Percentiles rank a stretch among this genome's conserved stretches.
Evolutionary conservation across 192 early-diverging fungal species (phyloP).

Genomic region (Umbelopsis sp.): DNA sequence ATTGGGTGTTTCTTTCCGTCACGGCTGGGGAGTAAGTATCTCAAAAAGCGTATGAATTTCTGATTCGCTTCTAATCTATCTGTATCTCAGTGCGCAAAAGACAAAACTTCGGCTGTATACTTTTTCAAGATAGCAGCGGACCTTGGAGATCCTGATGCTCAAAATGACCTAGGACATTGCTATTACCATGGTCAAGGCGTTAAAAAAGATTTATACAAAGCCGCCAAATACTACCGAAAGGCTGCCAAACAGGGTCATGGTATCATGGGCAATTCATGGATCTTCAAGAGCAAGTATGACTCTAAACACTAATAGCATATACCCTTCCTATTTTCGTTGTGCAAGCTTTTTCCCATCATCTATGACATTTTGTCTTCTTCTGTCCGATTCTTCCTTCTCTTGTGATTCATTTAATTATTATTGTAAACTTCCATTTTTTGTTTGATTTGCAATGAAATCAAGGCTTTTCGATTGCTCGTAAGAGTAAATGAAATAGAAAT

Average conservation of each 20-base stretch:
- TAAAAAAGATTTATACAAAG: slow-evolving; percentile 70
- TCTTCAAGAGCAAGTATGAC: slow-evolving; percentile 82
- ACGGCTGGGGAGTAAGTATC: slow-evolving; percentile 75
- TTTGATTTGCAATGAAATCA: no score
- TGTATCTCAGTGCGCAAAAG: slow-evolving; percentile 47
- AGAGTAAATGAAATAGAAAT: no score
- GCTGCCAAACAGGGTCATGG: slow-evolving; percentile 73
- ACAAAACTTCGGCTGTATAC: slow-evolving; percentile 73
- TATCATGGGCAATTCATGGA: slow-evolving; percentile 84
- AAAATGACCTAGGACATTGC: slow-evolving; percentile 71
- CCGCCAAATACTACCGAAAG: slow-evolving; percentile 79
- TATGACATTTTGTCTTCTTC: neutral
- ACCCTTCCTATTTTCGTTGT: slow-evolving; percentile 11
- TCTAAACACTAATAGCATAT: slow-evolving; percentile 21
- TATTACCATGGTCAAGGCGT: slow-evolving; percentile 77
- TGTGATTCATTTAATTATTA: neutral
- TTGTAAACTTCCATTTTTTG: no score
- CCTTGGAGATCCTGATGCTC: slow-evolving; percentile 76
- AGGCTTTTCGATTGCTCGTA: no score
- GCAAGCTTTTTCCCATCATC: neutral
- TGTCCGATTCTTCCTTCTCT: neutral
- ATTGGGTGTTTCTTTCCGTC: slow-evolving; percentile 76
- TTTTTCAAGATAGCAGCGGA: slow-evolving; percentile 85
- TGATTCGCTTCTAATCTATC: neutral
- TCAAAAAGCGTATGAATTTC: no score